Evolutionary conservation across 371 early-diverging fungal genomes (phyloP).

Genomic region (Chytridiales sp.): DNA sequence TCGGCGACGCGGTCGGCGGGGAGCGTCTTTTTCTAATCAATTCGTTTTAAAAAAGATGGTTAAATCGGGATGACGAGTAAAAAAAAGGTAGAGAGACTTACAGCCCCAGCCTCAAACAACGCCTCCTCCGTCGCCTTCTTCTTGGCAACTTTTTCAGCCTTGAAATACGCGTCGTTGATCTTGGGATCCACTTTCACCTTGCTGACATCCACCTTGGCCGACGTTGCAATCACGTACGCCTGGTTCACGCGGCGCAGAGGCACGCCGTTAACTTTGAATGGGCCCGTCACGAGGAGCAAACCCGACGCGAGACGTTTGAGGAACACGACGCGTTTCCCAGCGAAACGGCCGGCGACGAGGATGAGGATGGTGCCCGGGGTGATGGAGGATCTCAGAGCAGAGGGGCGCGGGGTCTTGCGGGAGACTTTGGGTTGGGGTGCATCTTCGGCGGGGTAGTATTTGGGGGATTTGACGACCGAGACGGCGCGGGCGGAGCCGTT

Average conservation of each 20-base stretch:
- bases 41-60: too few relatives aligned
- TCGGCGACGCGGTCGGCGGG: constrained; percentile 71
- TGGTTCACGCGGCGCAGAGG: constrained; percentile 97
- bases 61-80: too few relatives aligned
- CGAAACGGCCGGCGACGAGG: constrained; percentile 94
- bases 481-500: constrained; percentile 79
- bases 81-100: too few relatives aligned
- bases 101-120: constrained; percentile 68
- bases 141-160: constrained; percentile 70
- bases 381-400: constrained; percentile 83
- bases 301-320: constrained; percentile 95
- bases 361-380: constrained; percentile 97
- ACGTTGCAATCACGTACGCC: constrained; percentile 97
- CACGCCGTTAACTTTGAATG: constrained; percentile 97
- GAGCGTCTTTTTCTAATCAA: constrained; percentile 58
- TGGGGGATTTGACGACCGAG: constrained; percentile 69
- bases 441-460: constrained; percentile 88
- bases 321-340: constrained; percentile 98
- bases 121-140: constrained; percentile 75
- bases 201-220: constrained; percentile 91
- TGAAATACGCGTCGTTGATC: constrained; percentile 93
- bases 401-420: constrained; percentile 71
- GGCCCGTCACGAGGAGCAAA: constrained; percentile 95
- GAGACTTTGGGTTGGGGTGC: constrained; percentile 71
- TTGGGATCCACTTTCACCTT: constrained; percentile 70